These are phyloP conservation scores for Discostella stelligera DNA, from an alignment of 352 stramenopile species.

Conservation along the genomic window DNA sequence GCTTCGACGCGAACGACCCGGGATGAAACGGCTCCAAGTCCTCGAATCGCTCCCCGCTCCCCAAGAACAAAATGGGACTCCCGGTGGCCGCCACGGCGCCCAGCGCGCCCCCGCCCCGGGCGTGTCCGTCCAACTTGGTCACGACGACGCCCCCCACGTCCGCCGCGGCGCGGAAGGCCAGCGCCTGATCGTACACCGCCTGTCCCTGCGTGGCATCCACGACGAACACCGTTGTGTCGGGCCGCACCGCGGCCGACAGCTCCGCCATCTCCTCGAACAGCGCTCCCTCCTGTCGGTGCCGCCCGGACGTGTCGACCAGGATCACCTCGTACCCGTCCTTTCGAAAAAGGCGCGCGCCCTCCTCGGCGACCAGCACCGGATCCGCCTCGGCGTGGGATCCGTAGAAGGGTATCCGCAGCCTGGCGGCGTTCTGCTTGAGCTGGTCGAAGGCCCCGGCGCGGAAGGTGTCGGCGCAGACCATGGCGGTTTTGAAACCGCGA, in stretches of 20 bases:
- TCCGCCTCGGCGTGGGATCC: slow-evolving; percentile 97
- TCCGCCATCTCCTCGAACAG: slow-evolving; percentile 99
- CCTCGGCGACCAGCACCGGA: slow-evolving; percentile 95
- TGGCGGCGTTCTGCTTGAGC: slow-evolving; percentile 99
- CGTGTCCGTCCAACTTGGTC: slow-evolving; percentile 99
- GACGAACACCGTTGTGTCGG: slow-evolving; percentile 97
- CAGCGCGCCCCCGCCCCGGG: slow-evolving; percentile 96
- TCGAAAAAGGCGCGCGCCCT: slow-evolving; percentile 96
- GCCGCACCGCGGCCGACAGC: slow-evolving; percentile 91
- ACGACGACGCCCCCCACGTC: slow-evolving; percentile 98
- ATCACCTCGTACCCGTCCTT: slow-evolving; percentile 98
- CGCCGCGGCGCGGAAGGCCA: slow-evolving; percentile 93
- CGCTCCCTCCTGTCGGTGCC: slow-evolving; percentile 96
- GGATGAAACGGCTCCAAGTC: slow-evolving; percentile 98
- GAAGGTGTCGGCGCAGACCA: slow-evolving; percentile 99
- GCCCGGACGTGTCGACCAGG: slow-evolving; percentile 97
- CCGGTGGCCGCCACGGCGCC: slow-evolving; percentile 96
- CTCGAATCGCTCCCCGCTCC: slow-evolving; percentile 96
- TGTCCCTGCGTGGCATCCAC: slow-evolving; percentile 99
- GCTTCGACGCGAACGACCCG: slow-evolving; percentile 95
- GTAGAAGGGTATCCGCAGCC: slow-evolving; percentile 97
- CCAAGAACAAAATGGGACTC: slow-evolving; percentile 98
- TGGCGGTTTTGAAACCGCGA: slow-evolving; percentile 96
- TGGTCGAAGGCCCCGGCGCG: slow-evolving; percentile 98
- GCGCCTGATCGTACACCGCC: slow-evolving; percentile 95